Conservation (phyloP, 2,329 filamentous ascomycete genomes). For the Leptoxyphium fumago region DNA sequence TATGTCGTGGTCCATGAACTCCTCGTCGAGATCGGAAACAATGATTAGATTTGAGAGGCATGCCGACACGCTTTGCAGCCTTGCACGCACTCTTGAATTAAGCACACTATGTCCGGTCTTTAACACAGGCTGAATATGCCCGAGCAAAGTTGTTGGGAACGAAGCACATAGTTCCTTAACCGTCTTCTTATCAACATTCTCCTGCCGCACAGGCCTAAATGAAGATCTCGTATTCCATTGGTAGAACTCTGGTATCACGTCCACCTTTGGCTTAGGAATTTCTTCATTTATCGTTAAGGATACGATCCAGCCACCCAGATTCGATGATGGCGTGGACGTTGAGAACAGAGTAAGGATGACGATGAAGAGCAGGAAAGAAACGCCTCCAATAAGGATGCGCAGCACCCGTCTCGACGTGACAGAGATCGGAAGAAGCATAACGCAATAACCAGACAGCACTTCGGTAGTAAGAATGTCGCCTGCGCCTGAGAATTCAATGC, state of each 20-base stretch:
- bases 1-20: conserved; percentile 23
- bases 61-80: conserved; percentile 38
- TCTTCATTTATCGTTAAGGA: not conserved
- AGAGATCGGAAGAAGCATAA: not conserved
- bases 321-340: not conserved
- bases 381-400: not conserved
- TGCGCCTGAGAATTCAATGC: too few species aligned
- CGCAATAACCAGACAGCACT: too few species aligned
- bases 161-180: conserved; percentile 22
- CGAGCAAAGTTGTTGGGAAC: conserved; percentile 27
- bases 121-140: conserved; percentile 31
- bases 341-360: not conserved
- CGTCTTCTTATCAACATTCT: conserved; percentile 2
- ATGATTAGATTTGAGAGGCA: conserved; percentile 34
- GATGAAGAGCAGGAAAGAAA: not conserved
- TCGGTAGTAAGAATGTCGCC: too few species aligned
- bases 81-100: conserved; percentile 27
- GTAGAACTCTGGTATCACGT: conserved; percentile 6
- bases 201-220: conserved; percentile 7
- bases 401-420: not conserved
- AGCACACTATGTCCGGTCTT: conserved; percentile 36
- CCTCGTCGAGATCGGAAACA: conserved; percentile 34
- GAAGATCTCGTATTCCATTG: conserved; percentile 8
- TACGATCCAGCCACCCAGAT: not conserved
- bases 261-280: not conserved